Percentiles rank a stretch among this genome's conserved stretches.
phyloP scores from a whole-genome alignment of 108 stramenopile genomes.

The Chaetoceros tenuissimus region DNA sequence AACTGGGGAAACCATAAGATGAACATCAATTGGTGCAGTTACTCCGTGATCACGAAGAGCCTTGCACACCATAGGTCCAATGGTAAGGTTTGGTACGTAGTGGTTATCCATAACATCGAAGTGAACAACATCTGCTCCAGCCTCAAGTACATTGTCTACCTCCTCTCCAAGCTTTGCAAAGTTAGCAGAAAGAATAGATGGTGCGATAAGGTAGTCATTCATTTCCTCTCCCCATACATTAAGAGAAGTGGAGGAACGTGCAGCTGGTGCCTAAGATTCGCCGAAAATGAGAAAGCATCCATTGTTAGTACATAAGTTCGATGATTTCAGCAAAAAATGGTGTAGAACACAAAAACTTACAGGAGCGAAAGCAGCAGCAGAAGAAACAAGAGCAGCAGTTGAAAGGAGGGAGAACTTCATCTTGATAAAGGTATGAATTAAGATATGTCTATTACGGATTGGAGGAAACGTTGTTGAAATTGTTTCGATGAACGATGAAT shows the following conservation, averaged over 20 bases:
- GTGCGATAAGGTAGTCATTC: conserved; percentile 97
- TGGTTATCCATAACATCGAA: conserved; percentile 99
- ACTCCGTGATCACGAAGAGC: conserved; percentile 97
- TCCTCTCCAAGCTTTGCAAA: conserved; percentile 95
- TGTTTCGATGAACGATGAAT: too few relatives aligned
- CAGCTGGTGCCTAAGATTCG: conserved; percentile 3
- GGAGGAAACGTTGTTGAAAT: too few relatives aligned
- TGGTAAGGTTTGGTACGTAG: conserved; percentile 98
- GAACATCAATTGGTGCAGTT: conserved; percentile 97
- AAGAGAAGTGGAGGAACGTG: conserved; percentile 39
- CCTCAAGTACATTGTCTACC: conserved; percentile 93
- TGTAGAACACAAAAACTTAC: neutral
- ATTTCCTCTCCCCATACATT: conserved; percentile 85
- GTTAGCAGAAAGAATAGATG: conserved; percentile 98
- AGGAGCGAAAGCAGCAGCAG: conserved; percentile 49
- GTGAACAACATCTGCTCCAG: conserved; percentile 98
- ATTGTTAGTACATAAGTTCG: neutral
- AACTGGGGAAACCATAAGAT: conserved; percentile 96
- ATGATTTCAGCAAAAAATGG: neutral
- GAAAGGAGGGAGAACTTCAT: conserved; percentile 67
- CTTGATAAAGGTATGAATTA: conserved; percentile 4
- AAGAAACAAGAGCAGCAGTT: conserved; percentile 42
- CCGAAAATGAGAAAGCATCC: neutral
- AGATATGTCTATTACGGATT: too few relatives aligned
- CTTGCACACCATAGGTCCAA: conserved; percentile 99